A percentile compares a stretch with the other conserved stretches of the same genome.
These are phyloP conservation scores for Ustilago shanxiensis DNA, from an alignment of 1,284 basidiomycete genomes.

Conservation along the genomic window DNA sequence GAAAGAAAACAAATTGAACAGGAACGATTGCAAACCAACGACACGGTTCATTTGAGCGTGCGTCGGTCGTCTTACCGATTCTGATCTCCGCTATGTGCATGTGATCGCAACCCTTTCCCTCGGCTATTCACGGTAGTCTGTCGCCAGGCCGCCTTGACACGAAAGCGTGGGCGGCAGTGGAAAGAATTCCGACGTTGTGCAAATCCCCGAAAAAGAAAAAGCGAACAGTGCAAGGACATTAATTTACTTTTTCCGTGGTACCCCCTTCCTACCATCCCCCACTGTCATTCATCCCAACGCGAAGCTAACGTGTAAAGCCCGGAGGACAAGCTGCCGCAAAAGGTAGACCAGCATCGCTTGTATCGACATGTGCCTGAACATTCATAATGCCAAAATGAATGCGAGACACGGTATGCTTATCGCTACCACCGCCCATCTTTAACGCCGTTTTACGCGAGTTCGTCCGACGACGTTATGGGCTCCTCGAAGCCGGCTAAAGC, in stretches of 20 bases:
- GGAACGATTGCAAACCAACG: neutral
- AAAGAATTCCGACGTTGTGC: neutral
- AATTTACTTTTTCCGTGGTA: no score
- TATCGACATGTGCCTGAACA: no score
- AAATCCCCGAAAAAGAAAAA: slow-evolving; percentile 7
- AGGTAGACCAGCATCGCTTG: no score
- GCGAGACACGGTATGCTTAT: neutral
- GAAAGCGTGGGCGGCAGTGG: slow-evolving; percentile 5
- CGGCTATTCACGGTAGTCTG: slow-evolving; percentile 10
- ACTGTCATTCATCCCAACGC: neutral
- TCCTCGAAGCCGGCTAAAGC: neutral
- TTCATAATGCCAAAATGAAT: no score
- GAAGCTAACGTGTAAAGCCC: neutral
- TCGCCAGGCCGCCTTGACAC: neutral
- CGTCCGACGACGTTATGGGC: neutral
- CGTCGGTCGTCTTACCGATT: slow-evolving; percentile 10
- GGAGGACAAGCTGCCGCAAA: neutral
- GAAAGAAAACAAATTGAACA: neutral
- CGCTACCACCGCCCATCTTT: neutral
- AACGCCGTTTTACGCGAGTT: neutral
- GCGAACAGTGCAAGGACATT: neutral
- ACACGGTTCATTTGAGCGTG: neutral
- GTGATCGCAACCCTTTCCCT: slow-evolving; percentile 7
- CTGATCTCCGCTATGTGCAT: slow-evolving; percentile 14
- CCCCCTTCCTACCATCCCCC: neutral